Base-by-base conservation (phyloP, 2,329 filamentous ascomycete species). In the Dothistroma septosporum region DNA sequence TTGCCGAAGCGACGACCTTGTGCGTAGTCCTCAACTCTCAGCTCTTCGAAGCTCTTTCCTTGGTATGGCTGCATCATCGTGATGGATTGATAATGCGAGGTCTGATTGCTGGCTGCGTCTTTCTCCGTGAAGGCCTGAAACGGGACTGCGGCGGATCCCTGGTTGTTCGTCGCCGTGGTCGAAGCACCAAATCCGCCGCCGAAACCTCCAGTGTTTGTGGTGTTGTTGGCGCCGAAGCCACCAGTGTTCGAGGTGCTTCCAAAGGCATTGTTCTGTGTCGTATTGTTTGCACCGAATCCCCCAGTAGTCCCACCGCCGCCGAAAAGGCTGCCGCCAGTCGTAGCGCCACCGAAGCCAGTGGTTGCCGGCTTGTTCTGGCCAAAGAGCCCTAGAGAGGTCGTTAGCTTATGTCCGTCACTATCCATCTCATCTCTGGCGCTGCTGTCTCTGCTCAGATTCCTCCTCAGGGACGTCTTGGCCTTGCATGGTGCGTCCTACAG, bases 1-100 rank as follows among this genome's bases (percentile, higher is more conserved):
- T 93, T 96, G 35, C 92, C 94, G 73, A 85, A 91, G 57, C 88
- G 88, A 61, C 92, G 87, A 55, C 92, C 92, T 75, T 92, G 89
- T 61, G 87, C 85, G 74, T 99, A 99, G 76, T 99, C 94, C 50
- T 86, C 91, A 63, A 96, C 59, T 64, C 80, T 76, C 67, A 82
- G 62, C 66, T 82, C 80, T 64, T 89, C 94, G n/a, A 90, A 85
- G 10, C 93, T 97, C 80, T 89, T 97, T 74, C 94, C 95, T 75
- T 87, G 87, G 78, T 93, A 95, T 1, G 88, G 84, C 24, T 87
- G 86, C 77, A 89, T 87, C 74, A 93, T 92, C 22, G 88, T 79
- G 59, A 95, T 85, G 68, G 87, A 93, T 75, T 94, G 90, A 75
- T 89, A 95, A 4, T 87, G 82, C 70, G 89, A 80, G 55, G 79